A percentile compares a stretch with the other conserved stretches of the same genome.
phyloP scores from a whole-genome alignment of 73 alveolate species.

The Paramecium biaurelia region DNA sequence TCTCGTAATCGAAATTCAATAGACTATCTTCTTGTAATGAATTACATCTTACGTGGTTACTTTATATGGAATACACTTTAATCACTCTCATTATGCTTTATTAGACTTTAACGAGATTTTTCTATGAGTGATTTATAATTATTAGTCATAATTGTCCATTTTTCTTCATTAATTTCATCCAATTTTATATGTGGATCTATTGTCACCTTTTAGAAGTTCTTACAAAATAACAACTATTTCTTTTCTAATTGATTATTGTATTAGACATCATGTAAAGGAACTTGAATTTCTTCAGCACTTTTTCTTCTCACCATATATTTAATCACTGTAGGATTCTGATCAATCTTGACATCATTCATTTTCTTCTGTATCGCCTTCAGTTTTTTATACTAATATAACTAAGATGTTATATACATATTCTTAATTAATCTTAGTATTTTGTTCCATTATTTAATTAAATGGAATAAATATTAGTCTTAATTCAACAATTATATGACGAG shows the following conservation, averaged over 20 bases:
- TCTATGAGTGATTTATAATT: conserved; percentile 45
- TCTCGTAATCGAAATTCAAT: conserved; percentile 17
- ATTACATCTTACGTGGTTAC: conserved; percentile 10
- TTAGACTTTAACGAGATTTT: background rate
- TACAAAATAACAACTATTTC: background rate
- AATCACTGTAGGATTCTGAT: background rate
- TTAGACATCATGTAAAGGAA: conserved; percentile 33
- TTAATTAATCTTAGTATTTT: background rate
- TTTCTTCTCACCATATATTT: conserved; percentile 21
- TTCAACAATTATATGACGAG: background rate
- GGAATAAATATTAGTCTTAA: background rate
- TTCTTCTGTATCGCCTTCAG: background rate
- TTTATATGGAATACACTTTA: background rate
- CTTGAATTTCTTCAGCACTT: conserved; percentile 14
- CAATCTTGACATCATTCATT: conserved; percentile 3
- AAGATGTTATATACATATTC: background rate
- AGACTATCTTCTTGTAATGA: conserved; percentile 29
- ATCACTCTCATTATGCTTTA: background rate
- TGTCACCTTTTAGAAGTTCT: background rate
- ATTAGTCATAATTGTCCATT: conserved; percentile 17
- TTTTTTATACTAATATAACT: background rate
- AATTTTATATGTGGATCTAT: conserved; percentile 14
- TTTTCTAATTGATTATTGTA: background rate
- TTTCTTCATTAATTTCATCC: conserved; percentile 48
- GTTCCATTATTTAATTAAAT: background rate